A percentile compares a stretch with the other conserved stretches of the same genome.
Conservation (phyloP, 129 eudicot species). For the Scalesia atractyloides region DNA sequence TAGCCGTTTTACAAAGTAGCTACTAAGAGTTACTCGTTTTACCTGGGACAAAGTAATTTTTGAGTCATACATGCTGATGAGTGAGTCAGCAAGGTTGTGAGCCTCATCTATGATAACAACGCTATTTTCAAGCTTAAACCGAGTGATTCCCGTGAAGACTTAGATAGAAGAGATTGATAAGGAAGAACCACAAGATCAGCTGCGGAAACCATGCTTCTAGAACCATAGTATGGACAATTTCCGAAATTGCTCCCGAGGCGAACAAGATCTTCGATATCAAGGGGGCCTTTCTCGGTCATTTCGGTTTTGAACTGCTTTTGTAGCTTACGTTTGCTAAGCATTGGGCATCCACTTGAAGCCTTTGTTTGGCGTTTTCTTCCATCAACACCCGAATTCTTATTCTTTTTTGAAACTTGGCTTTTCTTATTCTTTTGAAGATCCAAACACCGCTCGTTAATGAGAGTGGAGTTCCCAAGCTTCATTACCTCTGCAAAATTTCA, state of each 20-base stretch:
- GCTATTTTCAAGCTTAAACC: constrained; percentile 79
- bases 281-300: constrained; percentile 56
- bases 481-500: constrained; percentile 56
- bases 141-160: constrained; percentile 91
- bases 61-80: constrained; percentile 91
- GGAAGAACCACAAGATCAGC: constrained; percentile 98
- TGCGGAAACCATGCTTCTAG: constrained; percentile 79
- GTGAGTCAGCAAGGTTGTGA: constrained; percentile 95
- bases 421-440: constrained; percentile 90
- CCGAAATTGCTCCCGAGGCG: constrained; percentile 63
- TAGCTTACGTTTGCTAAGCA: constrained; percentile 72
- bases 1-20: not conserved
- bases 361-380: constrained; percentile 56
- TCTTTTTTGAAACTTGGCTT: constrained; percentile 57
- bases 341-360: constrained; percentile 82
- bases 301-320: constrained; percentile 62
- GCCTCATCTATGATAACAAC: constrained; percentile 91
- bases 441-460: constrained; percentile 82
- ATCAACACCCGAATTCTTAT: constrained; percentile 62
- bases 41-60: constrained; percentile 83
- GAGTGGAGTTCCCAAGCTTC: constrained; percentile 65
- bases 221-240: constrained; percentile 94
- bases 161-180: constrained; percentile 94
- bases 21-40: constrained; percentile 6
- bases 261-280: constrained; percentile 95